Conservation (phyloP, 768 basidiomycete species). For the Mycena polygramma region DNA sequence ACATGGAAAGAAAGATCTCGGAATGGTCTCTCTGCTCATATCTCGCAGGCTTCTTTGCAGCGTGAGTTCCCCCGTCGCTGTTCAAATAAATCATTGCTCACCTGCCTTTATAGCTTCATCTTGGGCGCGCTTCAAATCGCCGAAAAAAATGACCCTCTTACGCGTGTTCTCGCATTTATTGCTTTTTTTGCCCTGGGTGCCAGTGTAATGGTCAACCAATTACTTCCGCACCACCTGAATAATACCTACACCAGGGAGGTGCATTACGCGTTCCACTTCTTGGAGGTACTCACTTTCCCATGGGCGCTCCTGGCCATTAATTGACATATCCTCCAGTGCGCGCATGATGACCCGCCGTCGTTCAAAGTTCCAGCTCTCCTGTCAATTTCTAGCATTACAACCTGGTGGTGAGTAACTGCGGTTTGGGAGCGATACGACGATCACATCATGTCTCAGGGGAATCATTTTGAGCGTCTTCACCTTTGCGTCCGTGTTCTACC, state of each 20-base stretch:
- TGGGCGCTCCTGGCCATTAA: not conserved
- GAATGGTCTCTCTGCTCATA: constrained; percentile 11
- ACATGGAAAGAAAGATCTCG: constrained; percentile 10
- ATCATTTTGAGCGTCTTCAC: constrained; percentile 8
- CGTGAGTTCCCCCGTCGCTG: not conserved
- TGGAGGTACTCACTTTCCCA: constrained; percentile 4
- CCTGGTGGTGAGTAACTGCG: constrained; percentile 21
- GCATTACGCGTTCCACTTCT: constrained; percentile 19
- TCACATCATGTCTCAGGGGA: constrained; percentile 2
- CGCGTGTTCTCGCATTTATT: constrained; percentile 20
- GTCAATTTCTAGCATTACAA: constrained; percentile 24
- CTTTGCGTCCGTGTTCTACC: constrained; percentile 17
- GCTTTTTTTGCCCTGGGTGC: constrained; percentile 9
- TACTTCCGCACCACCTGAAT: constrained; percentile 12
- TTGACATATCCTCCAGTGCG: not conserved
- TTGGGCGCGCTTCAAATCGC: constrained; percentile 20
- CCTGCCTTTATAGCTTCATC: constrained; percentile 4
- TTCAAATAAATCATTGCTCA: not conserved
- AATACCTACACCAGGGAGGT: not conserved
- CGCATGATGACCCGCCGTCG: not conserved
- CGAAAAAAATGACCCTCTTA: constrained; percentile 17
- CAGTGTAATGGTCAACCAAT: constrained; percentile 16
- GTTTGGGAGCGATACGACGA: not conserved
- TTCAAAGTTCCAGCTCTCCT: constrained; percentile 3
- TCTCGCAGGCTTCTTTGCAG: not conserved